phyloP scores from a whole-genome alignment of 768 basidiomycete species.

The Tephrocybe sp. region DNA sequence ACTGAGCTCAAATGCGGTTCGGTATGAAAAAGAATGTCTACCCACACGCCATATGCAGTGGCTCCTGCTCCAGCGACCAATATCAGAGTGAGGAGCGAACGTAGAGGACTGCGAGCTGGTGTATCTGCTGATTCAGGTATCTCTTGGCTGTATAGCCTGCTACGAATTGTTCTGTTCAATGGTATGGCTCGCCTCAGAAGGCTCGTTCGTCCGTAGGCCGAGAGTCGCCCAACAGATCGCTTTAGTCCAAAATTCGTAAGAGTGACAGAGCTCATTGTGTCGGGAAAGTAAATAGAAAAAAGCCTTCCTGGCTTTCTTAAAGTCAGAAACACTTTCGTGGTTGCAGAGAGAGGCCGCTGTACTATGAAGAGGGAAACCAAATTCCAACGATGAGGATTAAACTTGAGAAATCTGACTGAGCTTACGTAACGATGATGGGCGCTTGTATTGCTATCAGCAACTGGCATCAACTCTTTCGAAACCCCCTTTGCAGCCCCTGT shows the following conservation, averaged over 20 bases:
- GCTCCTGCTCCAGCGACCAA: slow-evolving; percentile 30
- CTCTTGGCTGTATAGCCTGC: slow-evolving; percentile 1
- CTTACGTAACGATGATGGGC: too few relatives aligned
- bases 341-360: too few relatives aligned
- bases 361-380: too few relatives aligned
- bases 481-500: too few relatives aligned
- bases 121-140: neutral
- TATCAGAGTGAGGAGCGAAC: slow-evolving; percentile 28
- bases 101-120: slow-evolving; percentile 32
- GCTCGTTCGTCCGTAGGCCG: neutral
- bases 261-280: neutral
- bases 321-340: too few relatives aligned
- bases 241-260: too few relatives aligned
- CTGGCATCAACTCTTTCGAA: too few relatives aligned
- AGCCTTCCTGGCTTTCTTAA: too few relatives aligned
- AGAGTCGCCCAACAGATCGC: neutral
- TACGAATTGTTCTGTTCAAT: neutral
- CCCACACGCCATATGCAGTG: slow-evolving; percentile 35
- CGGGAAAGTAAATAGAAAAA: too few relatives aligned
- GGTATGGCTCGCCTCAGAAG: neutral
- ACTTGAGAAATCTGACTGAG: too few relatives aligned
- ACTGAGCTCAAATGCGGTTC: slow-evolving; percentile 15
- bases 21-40: slow-evolving; percentile 1
- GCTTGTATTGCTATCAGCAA: too few relatives aligned
- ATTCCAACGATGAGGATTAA: too few relatives aligned